A percentile compares a stretch with the other conserved stretches of the same genome.
Evolutionary conservation across 371 early-diverging fungal genomes (phyloP).

Genomic region (Parasitella parasitica): DNA sequence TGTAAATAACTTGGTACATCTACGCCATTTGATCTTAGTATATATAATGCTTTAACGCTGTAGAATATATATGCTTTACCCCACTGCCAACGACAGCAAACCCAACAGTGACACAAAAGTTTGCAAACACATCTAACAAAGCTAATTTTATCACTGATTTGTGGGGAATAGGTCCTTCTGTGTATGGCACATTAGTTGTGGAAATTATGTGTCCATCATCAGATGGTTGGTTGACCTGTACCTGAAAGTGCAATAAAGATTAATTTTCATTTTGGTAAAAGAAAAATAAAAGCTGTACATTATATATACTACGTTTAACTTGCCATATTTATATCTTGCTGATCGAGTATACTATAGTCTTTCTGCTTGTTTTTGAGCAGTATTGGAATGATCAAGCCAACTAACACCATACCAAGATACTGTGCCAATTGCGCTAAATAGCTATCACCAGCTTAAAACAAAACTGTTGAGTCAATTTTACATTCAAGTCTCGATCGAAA

Average conservation of each 20-base stretch:
- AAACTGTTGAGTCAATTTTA: neutral
- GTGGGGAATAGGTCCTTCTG: conserved; percentile 45
- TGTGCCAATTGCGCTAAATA: conserved; percentile 56
- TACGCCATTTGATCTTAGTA: conserved; percentile 9
- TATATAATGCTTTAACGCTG: neutral
- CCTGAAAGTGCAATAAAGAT: conserved; percentile 3
- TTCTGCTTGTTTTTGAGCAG: conserved; percentile 26
- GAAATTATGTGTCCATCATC: neutral
- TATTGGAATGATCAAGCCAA: conserved; percentile 55
- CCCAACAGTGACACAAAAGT: conserved; percentile 69
- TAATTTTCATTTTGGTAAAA: neutral
- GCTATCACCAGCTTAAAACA: conserved; percentile 46
- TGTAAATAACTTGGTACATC: conserved; percentile 79
- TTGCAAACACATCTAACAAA: conserved; percentile 67
- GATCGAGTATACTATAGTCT: conserved; percentile 4
- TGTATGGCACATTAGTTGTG: neutral
- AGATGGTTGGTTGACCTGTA: conserved; percentile 1
- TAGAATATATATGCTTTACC: conserved; percentile 30
- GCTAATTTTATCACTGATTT: conserved; percentile 55
- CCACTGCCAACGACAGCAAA: conserved; percentile 77
- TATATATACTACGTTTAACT: neutral
- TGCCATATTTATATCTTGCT: neutral
- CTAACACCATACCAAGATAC: conserved; percentile 60
- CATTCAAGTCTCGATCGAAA: neutral
- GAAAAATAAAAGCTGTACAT: neutral